phyloP scores from a whole-genome alignment of 2,329 filamentous ascomycete species.

The Calonectria naviculata region DNA sequence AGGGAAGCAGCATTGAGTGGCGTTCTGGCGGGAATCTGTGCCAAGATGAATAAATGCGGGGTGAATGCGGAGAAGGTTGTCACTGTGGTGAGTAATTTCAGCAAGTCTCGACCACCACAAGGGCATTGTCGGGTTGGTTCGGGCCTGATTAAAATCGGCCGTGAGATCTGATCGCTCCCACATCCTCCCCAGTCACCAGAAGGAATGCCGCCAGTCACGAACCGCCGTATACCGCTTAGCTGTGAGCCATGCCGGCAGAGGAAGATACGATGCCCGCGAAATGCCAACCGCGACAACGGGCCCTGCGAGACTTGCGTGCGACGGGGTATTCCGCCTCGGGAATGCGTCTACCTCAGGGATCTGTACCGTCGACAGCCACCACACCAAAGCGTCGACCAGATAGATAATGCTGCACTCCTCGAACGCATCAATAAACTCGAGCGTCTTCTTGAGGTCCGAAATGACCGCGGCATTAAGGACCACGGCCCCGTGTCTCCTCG shows the following conservation, averaged over 20 bases:
- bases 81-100: too few relatives aligned
- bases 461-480: neutral
- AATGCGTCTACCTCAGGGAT: slow-evolving; percentile 28
- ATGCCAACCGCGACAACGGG: slow-evolving; percentile 14
- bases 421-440: slow-evolving; percentile 7
- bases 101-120: too few relatives aligned
- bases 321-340: slow-evolving; percentile 19
- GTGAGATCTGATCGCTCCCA: too few relatives aligned
- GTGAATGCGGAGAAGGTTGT: too few relatives aligned
- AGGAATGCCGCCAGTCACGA: neutral
- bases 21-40: too few relatives aligned
- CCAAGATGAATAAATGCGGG: too few relatives aligned
- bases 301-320: slow-evolving; percentile 29
- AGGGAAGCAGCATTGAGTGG: too few relatives aligned
- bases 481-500: neutral
- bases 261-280: slow-evolving; percentile 30
- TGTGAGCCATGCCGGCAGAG: slow-evolving; percentile 26
- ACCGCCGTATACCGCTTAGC: slow-evolving; percentile 27
- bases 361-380: slow-evolving; percentile 2
- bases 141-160: too few relatives aligned
- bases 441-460: neutral
- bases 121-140: too few relatives aligned
- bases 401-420: slow-evolving; percentile 1
- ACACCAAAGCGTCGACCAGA: neutral
- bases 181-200: neutral